Conservation (phyloP, 225 moss, liverwort and hornwort genomes). For the Polytrichum commune region DNA sequence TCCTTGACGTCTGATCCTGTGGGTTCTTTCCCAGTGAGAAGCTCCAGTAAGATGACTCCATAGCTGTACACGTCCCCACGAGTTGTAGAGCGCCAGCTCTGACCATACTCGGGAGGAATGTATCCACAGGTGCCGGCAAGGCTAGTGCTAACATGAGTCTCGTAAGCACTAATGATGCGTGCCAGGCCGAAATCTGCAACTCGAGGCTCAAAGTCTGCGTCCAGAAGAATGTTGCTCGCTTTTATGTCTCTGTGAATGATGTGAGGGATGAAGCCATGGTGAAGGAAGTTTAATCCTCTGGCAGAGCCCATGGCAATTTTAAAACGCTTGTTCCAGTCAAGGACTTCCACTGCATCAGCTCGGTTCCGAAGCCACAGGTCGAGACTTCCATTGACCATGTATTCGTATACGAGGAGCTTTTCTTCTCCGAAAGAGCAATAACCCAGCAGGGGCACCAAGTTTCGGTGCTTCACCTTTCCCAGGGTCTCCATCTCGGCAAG, state of each 20-base stretch:
- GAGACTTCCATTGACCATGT: conserved; percentile 88
- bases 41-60: conserved; percentile 56
- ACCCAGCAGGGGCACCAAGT: conserved; percentile 71
- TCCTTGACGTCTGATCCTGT: conserved; percentile 53
- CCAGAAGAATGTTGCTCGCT: conserved; percentile 76
- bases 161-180: conserved; percentile 50
- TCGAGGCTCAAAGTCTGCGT: conserved; percentile 78
- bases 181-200: conserved; percentile 82
- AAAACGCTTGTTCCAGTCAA: conserved; percentile 79
- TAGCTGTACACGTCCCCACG: conserved; percentile 74
- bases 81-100: conserved; percentile 57
- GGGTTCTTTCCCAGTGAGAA: conserved; percentile 55
- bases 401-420: conserved; percentile 83
- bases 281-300: conserved; percentile 71
- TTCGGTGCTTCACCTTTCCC: conserved; percentile 81
- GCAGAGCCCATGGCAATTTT: conserved; percentile 84
- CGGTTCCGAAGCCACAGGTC: conserved; percentile 79
- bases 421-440: conserved; percentile 84
- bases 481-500: conserved; percentile 87
- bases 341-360: conserved; percentile 74
- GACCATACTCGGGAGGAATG: conserved; percentile 61
- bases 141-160: conserved; percentile 59
- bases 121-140: conserved; percentile 56
- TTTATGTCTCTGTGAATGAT: conserved; percentile 88
- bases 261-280: conserved; percentile 86